Conservation (phyloP, 495 filamentous ascomycete genomes). For the Aspergillus ellipticus region DNA sequence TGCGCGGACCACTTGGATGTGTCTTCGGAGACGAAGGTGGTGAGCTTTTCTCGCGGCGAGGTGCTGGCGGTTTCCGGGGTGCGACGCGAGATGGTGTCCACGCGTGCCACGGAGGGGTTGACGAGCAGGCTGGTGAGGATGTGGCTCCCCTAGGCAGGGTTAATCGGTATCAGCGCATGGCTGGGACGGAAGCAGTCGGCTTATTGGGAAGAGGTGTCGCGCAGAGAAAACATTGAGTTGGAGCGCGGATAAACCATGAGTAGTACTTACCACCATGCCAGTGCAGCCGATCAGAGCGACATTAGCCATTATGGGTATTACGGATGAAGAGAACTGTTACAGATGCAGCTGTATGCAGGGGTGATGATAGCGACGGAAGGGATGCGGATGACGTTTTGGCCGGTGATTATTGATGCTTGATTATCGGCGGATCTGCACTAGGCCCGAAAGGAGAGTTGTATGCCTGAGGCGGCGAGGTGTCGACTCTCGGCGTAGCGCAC, state of each 20-base stretch:
- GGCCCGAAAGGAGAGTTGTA: not conserved
- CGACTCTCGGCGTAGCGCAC: too few species aligned
- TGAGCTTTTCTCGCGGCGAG: conserved; percentile 38
- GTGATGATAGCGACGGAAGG: not conserved
- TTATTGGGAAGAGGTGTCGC: not conserved
- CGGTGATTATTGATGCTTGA: not conserved
- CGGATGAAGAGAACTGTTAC: not conserved
- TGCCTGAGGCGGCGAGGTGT: conserved; percentile 18
- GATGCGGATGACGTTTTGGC: conserved; percentile 14
- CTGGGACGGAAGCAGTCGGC: not conserved
- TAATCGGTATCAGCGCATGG: not conserved
- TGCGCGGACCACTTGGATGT: conserved; percentile 53
- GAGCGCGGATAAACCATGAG: not conserved
- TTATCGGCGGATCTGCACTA: not conserved
- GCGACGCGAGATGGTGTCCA: conserved; percentile 48
- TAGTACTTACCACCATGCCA: conserved; percentile 45
- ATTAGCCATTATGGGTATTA: conserved; percentile 32
- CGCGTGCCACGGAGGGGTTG: conserved; percentile 32
- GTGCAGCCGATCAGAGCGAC: conserved; percentile 44
- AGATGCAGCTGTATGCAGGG: not conserved
- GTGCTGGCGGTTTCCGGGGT: conserved; percentile 28
- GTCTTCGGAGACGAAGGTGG: conserved; percentile 41
- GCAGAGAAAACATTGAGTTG: not conserved
- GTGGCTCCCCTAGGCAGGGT: conserved; percentile 37
- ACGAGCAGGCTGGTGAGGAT: conserved; percentile 46